Conservation (phyloP, 192 early-diverging fungal species). For the Helicostylum pulchrum region DNA sequence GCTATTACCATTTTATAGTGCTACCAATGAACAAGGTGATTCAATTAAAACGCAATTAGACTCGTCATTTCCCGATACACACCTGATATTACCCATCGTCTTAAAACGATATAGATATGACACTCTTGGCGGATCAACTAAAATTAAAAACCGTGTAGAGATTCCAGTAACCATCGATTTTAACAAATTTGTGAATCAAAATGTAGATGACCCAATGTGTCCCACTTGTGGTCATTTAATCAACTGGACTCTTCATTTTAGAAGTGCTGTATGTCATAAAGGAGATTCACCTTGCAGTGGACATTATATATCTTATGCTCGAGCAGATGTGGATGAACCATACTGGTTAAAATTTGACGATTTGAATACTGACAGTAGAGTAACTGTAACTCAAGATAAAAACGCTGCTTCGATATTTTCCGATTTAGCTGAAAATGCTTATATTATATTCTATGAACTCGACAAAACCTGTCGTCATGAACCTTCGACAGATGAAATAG, state of each 20-base stretch:
- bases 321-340: constrained; percentile 30
- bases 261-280: constrained; percentile 30
- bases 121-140: constrained; percentile 30
- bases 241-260: constrained; percentile 22
- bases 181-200: constrained; percentile 46
- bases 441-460: constrained; percentile 65
- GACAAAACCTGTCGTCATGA: constrained; percentile 38
- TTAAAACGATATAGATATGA: constrained; percentile 65
- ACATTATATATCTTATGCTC: constrained; percentile 36
- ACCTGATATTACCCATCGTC: constrained; percentile 64
- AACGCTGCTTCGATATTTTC: constrained; percentile 38
- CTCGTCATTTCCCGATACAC: constrained; percentile 53
- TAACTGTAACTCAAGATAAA: constrained; percentile 35
- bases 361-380: constrained; percentile 46
- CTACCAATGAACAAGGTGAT: constrained; percentile 62
- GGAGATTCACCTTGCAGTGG: constrained; percentile 27
- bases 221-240: constrained; percentile 15
- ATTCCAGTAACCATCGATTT: constrained; percentile 51
- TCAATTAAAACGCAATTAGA: constrained; percentile 33
- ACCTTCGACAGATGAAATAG: no score
- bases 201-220: constrained; percentile 32
- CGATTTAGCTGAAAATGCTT: constrained; percentile 52
- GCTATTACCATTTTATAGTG: constrained; percentile 67
- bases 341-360: constrained; percentile 51
- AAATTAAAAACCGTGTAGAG: constrained; percentile 48